Evolutionary conservation across 1,139 yeast species (phyloP), one percentile per base, ranked within the genome.

Genomic region (Pichia cactophila): DNA sequence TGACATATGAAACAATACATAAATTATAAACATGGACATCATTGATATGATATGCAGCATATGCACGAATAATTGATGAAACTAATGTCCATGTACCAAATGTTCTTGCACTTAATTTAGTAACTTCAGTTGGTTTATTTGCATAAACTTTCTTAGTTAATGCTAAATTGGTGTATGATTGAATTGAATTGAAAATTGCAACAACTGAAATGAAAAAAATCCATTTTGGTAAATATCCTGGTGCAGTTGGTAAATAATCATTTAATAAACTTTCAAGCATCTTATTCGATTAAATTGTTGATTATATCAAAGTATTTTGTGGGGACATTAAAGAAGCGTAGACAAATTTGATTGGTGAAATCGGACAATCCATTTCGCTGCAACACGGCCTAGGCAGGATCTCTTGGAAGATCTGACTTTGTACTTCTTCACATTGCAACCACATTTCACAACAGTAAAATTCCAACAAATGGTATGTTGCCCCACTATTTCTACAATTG

Each of bases 71-170:
- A 42, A 92, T 73, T 2, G 96, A 80, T 1, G 97, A 83, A 57
- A 90, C 76, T 47, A 90, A 72, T 0, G 98, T 92, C 98, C 98
- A 92, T 1, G 98, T 92, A 33, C 98, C 98, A 67, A 92, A 92
- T 0, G 98, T 92, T 61, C 98, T 78, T 10, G 97, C 96, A 58
- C 95, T 82, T 58, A 92, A 73, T 7, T 76, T 72, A 0, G 96
- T 87, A 20, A 90, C 79, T 61, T 82, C 77, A 2, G 68, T 57
- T 16, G 94, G 88, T 49, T 81, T 74, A 49, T 71, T 73, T 43
- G 78, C 83, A 64, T 92, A 92, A 9, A 92, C 97, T 58, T 81
- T 75, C 59, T 83, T 81, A 9, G 97, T 86, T 52, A 90, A 73
- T 20, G 74, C 70, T 44, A 86, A 74, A 38, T 87, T 77, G 46